Base-by-base conservation (phyloP, 2,329 filamentous ascomycete genomes). In the Pseudocercospora eumusae region DNA sequence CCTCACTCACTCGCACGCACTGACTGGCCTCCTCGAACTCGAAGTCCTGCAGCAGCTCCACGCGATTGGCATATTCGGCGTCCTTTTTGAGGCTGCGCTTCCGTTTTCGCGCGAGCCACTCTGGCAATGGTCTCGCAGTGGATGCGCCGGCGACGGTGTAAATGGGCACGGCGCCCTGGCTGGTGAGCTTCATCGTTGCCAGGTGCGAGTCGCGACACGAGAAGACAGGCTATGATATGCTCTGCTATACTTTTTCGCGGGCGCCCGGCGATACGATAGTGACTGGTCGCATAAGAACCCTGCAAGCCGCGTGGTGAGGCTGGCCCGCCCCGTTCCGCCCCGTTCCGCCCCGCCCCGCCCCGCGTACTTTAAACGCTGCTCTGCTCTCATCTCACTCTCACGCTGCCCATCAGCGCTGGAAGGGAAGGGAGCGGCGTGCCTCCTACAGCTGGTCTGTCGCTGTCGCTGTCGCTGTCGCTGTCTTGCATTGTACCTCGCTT, bases 11-110 rank as follows among this genome's bases (percentile, higher is more conserved):
- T 55, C 92, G 86, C 66, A 99, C 86, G 74, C 93, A 97, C 69
- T 88, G 86, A 74, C 92, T 96, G 44, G 96, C 93, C 78, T 96
- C 93, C 72, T 97, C 93, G 72, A 99, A 98, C 74, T 96, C 93
- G 76, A 99, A 99, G 74, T 99, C 95, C 73, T 99, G 95, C 40
- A 99, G 84, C 61, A 99, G 83, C 77, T 99, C 95, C 70, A 99
- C 88, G 68, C 95, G 89, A 76, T 92, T 96, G 66, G 93, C 89
- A 78, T 93, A 98, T 74, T 97, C 93, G 63, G 90, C 83, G 74
- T 98, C 93, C 69, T 93, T 88, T 78, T 98, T 98, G 69, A 97
- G 80, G 74, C 91, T 96, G 75, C 90, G 85, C 82, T 97, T 98
- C 75, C 93, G 84, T 71, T 92, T 89, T 68, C 92, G 86, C 33